Percentiles rank a stretch among this genome's conserved stretches.
Conservation (phyloP, 2,329 filamentous ascomycete species). For the Neopestalotiopsis sp. region DNA sequence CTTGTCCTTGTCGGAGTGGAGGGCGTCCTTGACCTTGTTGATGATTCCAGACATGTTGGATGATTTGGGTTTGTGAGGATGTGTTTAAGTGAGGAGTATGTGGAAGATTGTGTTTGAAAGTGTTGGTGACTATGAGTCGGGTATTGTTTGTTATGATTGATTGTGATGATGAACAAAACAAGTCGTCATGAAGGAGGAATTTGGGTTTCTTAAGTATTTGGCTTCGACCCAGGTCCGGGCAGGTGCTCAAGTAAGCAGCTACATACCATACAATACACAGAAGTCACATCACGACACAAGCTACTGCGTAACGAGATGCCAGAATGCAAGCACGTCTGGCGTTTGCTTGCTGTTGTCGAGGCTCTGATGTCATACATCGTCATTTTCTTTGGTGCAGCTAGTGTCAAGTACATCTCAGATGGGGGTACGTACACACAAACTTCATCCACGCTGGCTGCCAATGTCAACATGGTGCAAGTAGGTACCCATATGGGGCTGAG, state of each 20-base stretch:
- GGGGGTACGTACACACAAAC: neutral
- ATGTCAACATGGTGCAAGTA: too few relatives aligned
- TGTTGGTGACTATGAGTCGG: neutral
- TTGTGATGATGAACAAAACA: neutral
- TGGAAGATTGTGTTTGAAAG: neutral
- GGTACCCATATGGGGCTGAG: neutral
- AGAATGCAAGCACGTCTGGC: slow-evolving; percentile 7
- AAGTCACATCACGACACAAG: slow-evolving; percentile 5
- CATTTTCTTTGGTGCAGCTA: neutral
- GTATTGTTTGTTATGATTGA: slow-evolving; percentile 5
- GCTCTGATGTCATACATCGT: slow-evolving; percentile 13
- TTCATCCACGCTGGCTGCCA: too few relatives aligned
- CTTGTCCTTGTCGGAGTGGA: slow-evolving; percentile 54
- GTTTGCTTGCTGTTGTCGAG: neutral
- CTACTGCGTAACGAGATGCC: neutral
- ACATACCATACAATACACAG: neutral
- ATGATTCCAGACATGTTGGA: slow-evolving; percentile 61
- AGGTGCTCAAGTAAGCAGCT: neutral
- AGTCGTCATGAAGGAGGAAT: neutral
- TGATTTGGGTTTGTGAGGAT: slow-evolving; percentile 19
- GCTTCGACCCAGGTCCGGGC: neutral
- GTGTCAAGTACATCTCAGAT: neutral
- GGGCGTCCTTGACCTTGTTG: slow-evolving; percentile 65
- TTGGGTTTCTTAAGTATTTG: slow-evolving; percentile 15
- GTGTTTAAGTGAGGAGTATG: neutral